Conservation (phyloP, 1,284 basidiomycete genomes). For the Boletellus dicymbophilus region DNA sequence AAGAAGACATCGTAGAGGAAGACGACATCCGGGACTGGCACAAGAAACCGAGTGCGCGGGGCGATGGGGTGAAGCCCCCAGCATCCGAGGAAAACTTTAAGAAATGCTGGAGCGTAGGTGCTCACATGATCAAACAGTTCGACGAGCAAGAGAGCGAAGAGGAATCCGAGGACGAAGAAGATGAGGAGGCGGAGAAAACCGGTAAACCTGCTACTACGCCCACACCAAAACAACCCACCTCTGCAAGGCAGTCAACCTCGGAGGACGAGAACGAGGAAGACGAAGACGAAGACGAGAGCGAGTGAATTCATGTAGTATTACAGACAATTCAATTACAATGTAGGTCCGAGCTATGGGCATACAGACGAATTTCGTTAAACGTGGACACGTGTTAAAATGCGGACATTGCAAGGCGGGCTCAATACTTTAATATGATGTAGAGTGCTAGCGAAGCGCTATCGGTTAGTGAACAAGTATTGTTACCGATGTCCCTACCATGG, state of each 20-base stretch:
- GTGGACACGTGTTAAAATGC: neutral
- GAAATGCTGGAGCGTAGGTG: constrained; percentile 73
- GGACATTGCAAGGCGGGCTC: constrained; percentile 1
- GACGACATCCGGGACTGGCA: constrained; percentile 79
- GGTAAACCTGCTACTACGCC: neutral
- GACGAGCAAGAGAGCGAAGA: constrained; percentile 71
- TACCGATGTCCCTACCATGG: constrained; percentile 49
- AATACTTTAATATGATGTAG: constrained; percentile 74
- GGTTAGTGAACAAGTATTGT: constrained; percentile 1
- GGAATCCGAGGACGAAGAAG: constrained; percentile 28
- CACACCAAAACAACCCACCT: neutral
- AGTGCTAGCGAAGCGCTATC: constrained; percentile 44
- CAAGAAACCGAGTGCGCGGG: constrained; percentile 48
- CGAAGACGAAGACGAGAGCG: constrained; percentile 23
- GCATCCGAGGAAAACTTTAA: constrained; percentile 53
- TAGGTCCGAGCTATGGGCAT: neutral
- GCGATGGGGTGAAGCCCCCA: constrained; percentile 44
- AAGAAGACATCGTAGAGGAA: constrained; percentile 77
- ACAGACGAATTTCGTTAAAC: neutral
- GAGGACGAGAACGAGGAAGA: constrained; percentile 23
- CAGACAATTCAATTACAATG: neutral
- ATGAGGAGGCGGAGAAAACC: neutral
- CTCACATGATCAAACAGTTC: constrained; percentile 75
- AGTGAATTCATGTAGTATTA: constrained; percentile 13
- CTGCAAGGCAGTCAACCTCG: constrained; percentile 13